A percentile compares a stretch with the other conserved stretches of the same genome.
phyloP scores from a whole-genome alignment of 306 rosid species.

The Dryas alaskensis region DNA sequence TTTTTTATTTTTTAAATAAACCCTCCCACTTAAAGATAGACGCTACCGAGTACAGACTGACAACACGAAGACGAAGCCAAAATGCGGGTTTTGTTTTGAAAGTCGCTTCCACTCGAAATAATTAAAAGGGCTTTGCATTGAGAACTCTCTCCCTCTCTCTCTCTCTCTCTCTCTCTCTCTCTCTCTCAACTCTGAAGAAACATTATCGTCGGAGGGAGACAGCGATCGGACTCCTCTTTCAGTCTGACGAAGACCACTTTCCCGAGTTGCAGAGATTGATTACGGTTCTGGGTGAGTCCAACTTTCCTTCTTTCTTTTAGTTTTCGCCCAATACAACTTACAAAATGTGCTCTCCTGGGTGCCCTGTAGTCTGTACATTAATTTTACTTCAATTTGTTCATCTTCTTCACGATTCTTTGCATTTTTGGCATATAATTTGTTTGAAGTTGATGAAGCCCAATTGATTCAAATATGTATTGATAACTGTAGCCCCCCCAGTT shows the following conservation, averaged over 20 bases:
- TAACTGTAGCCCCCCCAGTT: neutral
- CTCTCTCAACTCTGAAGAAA: neutral
- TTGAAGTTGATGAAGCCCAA: neutral
- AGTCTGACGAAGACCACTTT: neutral
- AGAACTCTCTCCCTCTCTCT: neutral
- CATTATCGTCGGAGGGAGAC: neutral
- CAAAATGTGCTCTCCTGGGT: neutral
- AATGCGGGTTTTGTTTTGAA: neutral
- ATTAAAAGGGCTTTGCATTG: neutral
- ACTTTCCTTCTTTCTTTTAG: neutral
- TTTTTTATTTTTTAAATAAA: too few relatives aligned
- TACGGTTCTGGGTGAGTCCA: conserved; percentile 11
- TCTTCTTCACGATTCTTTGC: neutral
- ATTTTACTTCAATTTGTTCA: conserved; percentile 2
- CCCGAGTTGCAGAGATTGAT: neutral
- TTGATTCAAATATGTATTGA: neutral
- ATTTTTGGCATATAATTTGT: neutral
- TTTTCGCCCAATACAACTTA: neutral
- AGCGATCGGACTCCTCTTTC: neutral
- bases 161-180: neutral
- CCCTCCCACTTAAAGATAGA: too few relatives aligned
- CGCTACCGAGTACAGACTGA: too few relatives aligned
- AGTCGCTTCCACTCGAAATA: neutral
- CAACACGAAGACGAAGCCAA: too few relatives aligned
- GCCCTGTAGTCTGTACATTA: neutral